Evolutionary conservation across 495 filamentous ascomycete genomes (phyloP).

Genomic region (Hypoxylon perforatum): DNA sequence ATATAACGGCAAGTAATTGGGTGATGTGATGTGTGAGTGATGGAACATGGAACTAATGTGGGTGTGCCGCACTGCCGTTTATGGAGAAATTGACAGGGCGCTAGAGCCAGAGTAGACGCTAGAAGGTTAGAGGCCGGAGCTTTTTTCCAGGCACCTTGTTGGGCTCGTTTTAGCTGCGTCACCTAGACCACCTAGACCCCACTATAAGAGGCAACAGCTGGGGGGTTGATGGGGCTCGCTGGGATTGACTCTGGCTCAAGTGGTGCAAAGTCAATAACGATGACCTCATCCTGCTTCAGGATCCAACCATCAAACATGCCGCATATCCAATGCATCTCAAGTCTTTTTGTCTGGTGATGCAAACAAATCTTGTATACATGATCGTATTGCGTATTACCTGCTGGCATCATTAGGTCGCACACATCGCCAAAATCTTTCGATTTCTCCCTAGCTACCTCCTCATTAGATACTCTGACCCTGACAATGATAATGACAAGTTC

Average conservation of each 20-base stretch:
- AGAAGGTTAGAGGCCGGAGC: slow-evolving; percentile 17
- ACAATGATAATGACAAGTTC: no score
- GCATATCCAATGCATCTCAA: slow-evolving; percentile 26
- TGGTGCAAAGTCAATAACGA: slow-evolving; percentile 15
- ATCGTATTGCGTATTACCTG: slow-evolving; percentile 11
- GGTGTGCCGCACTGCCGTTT: slow-evolving; percentile 7
- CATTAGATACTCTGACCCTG: not conserved
- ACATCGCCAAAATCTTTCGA: not conserved
- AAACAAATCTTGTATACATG: slow-evolving; percentile 20
- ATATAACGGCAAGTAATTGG: no score
- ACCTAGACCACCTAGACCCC: slow-evolving; percentile 23
- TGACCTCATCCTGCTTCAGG: slow-evolving; percentile 31
- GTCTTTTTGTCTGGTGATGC: slow-evolving; percentile 32
- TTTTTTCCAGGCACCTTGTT: slow-evolving; percentile 24
- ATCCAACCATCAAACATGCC: slow-evolving; percentile 15
- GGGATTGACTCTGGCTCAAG: no score
- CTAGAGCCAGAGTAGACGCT: no score
- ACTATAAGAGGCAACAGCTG: slow-evolving; percentile 20
- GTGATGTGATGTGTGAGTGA: no score
- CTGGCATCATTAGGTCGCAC: slow-evolving; percentile 9
- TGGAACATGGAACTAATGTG: no score
- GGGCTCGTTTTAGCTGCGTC: slow-evolving; percentile 32
- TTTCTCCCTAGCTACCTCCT: not conserved
- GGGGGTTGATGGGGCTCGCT: slow-evolving; percentile 17
- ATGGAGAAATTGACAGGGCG: not conserved